Conservation (phyloP, 2,329 filamentous ascomycete species). For the Pseudogymnoascus sp. region DNA sequence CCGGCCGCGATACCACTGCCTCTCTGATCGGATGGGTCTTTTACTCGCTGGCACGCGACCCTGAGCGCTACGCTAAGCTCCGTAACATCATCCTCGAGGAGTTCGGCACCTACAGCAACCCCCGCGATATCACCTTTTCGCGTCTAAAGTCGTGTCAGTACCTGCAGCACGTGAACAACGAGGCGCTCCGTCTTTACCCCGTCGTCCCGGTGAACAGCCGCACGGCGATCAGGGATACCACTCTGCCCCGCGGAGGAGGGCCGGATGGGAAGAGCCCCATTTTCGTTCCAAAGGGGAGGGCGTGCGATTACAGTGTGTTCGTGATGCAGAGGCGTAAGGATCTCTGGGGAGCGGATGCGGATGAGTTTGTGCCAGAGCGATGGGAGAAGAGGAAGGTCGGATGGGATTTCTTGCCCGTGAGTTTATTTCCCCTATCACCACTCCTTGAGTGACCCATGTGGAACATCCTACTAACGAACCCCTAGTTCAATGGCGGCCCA, state of each 20-base stretch:
- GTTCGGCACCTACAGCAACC: conserved; percentile 27
- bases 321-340: conserved; percentile 30
- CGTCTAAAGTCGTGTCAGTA: conserved; percentile 24
- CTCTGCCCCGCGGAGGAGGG: conserved; percentile 30
- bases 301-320: conserved; percentile 26
- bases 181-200: conserved; percentile 44
- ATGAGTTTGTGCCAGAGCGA: conserved; percentile 31
- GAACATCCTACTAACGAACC: neutral
- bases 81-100: conserved; percentile 33
- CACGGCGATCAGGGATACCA: conserved; percentile 37
- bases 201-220: conserved; percentile 46
- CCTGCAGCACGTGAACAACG: conserved; percentile 24
- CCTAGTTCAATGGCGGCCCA: conserved; percentile 31
- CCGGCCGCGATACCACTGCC: conserved; percentile 51
- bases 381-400: conserved; percentile 36
- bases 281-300: conserved; percentile 25
- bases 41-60: conserved; percentile 35
- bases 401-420: conserved; percentile 32
- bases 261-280: conserved; percentile 27
- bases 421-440: conserved; percentile 10
- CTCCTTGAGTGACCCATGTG: neutral
- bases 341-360: conserved; percentile 31
- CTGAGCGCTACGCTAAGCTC: conserved; percentile 35
- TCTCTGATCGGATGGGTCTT: conserved; percentile 42
- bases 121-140: conserved; percentile 22